Evolutionary conservation across 208 protist genomes (phyloP).

Genomic region (Naegleria fowleri): DNA sequence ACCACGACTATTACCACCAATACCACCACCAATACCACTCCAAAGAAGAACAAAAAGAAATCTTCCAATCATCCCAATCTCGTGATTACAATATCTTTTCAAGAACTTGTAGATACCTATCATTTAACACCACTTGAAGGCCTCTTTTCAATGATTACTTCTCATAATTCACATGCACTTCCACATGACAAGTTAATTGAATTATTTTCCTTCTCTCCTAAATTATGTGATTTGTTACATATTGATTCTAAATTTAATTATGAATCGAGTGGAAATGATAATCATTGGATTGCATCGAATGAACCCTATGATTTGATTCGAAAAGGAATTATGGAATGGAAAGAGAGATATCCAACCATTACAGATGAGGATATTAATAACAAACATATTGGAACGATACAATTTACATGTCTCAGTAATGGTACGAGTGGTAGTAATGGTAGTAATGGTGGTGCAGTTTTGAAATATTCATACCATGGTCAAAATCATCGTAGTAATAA

Average conservation of each 20-base stretch:
- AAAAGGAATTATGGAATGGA: not conserved
- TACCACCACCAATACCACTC: not conserved
- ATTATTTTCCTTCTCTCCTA: not conserved
- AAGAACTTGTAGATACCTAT: not conserved
- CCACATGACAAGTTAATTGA: not conserved
- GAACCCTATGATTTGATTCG: not conserved
- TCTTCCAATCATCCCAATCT: not conserved
- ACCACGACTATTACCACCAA: no score
- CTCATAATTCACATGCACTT: not conserved
- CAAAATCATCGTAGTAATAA: no score
- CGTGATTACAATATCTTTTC: not conserved
- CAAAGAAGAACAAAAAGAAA: not conserved
- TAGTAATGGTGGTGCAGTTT: not conserved
- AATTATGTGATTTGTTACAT: not conserved
- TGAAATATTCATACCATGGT: not conserved
- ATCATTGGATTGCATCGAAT: not conserved
- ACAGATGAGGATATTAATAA: not conserved
- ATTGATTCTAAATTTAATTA: not conserved
- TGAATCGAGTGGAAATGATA: not conserved
- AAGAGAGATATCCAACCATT: not conserved
- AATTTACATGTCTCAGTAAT: not conserved
- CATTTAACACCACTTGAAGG: not conserved
- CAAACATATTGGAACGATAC: not conserved
- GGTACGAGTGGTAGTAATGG: not conserved
- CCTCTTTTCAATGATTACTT: not conserved